A percentile compares a stretch with the other conserved stretches of the same genome.
phyloP scores from a whole-genome alignment of 2,329 filamentous ascomycete species.

The Claviceps capensis region DNA sequence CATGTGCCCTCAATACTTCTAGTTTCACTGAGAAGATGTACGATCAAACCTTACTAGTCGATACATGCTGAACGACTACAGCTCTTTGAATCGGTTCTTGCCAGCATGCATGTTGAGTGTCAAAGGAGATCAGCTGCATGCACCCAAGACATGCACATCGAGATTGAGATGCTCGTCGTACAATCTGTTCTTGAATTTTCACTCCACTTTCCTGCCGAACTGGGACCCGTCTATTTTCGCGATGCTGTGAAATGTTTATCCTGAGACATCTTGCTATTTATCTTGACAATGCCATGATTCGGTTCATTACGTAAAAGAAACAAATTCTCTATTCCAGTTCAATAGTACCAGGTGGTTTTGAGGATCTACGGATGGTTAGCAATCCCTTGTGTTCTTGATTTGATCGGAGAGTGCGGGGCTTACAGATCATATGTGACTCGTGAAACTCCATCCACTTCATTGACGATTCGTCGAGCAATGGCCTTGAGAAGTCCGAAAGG shows the following conservation, averaged over 20 bases:
- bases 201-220: no score
- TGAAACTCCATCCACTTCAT: constrained; percentile 52
- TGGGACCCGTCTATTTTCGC: neutral
- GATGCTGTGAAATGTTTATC: neutral
- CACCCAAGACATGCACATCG: no score
- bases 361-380: constrained; percentile 13
- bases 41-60: no score
- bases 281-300: neutral
- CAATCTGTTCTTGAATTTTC: no score
- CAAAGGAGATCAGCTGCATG: no score
- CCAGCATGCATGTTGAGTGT: no score
- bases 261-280: neutral
- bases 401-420: neutral
- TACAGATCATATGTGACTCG: constrained; percentile 52
- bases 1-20: no score
- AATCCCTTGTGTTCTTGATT: neutral
- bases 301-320: neutral
- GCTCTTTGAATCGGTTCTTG: no score
- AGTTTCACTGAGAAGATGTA: no score
- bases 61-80: no score
- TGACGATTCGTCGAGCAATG: constrained; percentile 19
- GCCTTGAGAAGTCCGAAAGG: constrained; percentile 46
- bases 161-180: no score
- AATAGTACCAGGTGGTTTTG: constrained; percentile 54
- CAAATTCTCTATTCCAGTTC: constrained; percentile 41